Percentiles rank a stretch among this genome's conserved stretches.
These are phyloP conservation scores for Euptelea pleiosperma DNA, from an alignment of 164 flowering plant species.

Conservation along the genomic window DNA sequence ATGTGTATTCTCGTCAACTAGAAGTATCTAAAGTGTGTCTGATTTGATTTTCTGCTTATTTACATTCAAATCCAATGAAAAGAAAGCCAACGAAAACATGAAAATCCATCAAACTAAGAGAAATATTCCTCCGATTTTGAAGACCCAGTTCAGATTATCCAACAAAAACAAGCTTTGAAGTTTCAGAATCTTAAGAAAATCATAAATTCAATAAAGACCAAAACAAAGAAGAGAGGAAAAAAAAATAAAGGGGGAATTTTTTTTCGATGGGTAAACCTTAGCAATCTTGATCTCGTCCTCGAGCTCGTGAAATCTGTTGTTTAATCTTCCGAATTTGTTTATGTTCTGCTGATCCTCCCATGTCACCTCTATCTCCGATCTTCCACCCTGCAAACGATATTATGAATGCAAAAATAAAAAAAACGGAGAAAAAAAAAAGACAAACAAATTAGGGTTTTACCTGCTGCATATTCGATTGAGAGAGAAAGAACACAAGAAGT, in stretches of 20 bases:
- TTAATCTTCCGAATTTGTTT: conserved; percentile 80
- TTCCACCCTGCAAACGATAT: conserved; percentile 36
- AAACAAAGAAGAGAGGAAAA: background rate
- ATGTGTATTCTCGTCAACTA: too few relatives aligned
- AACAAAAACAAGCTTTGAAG: background rate
- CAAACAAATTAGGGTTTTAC: background rate
- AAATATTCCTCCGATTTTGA: too few relatives aligned
- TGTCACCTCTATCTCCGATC: conserved; percentile 82
- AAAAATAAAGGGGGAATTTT: background rate
- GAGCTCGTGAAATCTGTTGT: conserved; percentile 88
- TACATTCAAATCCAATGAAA: too few relatives aligned
- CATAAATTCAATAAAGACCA: background rate
- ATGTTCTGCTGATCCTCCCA: conserved; percentile 99
- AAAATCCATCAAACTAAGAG: too few relatives aligned
- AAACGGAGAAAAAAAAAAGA: too few relatives aligned
- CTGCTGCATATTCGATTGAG: conserved; percentile 16
- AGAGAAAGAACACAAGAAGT: conserved; percentile 1
- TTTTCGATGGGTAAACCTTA: conserved; percentile 43
- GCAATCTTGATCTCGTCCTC: conserved; percentile 78
- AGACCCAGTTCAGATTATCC: background rate
- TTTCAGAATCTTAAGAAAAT: background rate
- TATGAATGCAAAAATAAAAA: background rate
- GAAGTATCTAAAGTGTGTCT: too few relatives aligned
- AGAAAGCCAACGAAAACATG: too few relatives aligned
- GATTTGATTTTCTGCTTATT: too few relatives aligned